phyloP scores from a whole-genome alignment of 352 stramenopile species.

The Globisporangium splendens region DNA sequence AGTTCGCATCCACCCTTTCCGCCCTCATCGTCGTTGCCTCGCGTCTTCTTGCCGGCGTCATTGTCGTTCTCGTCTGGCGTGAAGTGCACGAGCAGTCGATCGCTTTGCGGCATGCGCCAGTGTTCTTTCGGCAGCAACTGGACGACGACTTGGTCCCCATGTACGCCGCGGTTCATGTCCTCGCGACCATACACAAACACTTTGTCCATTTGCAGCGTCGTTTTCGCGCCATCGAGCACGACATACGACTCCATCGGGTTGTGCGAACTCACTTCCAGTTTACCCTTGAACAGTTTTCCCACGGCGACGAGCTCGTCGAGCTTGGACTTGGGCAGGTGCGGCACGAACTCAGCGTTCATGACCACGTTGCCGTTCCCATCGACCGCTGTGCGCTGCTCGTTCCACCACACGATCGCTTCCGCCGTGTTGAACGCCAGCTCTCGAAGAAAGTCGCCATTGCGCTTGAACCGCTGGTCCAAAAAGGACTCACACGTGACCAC shows the following conservation, averaged over 20 bases:
- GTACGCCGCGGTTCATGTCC: conserved; percentile 95
- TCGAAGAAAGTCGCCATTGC: conserved; percentile 37
- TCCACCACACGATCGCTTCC: conserved; percentile 48
- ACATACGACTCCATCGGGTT: conserved; percentile 79
- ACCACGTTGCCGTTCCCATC: conserved; percentile 19
- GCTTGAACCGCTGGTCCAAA: conserved; percentile 32
- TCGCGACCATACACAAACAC: conserved; percentile 74
- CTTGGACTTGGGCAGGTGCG: conserved; percentile 36
- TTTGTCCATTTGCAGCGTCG: conserved; percentile 26
- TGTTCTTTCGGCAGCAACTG: conserved; percentile 81
- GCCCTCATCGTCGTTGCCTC: conserved; percentile 12
- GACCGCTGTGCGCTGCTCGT: conserved; percentile 19
- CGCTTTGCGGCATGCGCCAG: conserved; percentile 72
- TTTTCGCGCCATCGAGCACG: conserved; percentile 32
- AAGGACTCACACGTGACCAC: conserved; percentile 62
- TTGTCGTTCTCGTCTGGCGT: conserved; percentile 38
- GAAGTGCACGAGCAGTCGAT: conserved; percentile 72
- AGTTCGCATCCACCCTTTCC: too few relatives aligned
- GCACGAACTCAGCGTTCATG: conserved; percentile 45
- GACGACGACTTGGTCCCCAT: conserved; percentile 96
- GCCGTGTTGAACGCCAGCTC: conserved; percentile 62
- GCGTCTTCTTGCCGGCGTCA: background rate
- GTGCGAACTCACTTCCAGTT: conserved; percentile 65
- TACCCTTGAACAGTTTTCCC: conserved; percentile 34
- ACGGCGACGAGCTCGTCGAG: conserved; percentile 31